Conservation (phyloP, 345 rosid species). For the Arabis hirsuta region DNA sequence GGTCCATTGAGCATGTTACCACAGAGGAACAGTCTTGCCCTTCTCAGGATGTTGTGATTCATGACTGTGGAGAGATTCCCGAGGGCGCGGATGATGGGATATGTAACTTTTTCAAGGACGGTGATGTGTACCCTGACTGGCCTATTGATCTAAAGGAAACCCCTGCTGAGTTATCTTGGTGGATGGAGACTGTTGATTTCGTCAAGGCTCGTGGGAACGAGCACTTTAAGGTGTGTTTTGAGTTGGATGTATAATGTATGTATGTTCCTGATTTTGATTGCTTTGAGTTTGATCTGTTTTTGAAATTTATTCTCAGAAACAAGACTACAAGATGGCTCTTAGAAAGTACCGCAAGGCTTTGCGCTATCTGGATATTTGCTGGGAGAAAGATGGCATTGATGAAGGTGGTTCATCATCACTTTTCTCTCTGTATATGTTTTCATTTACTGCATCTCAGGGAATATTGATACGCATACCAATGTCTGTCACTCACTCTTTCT, state of each 20-base stretch:
- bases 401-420: slow-evolving; percentile 57
- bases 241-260: background rate
- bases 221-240: slow-evolving; percentile 61
- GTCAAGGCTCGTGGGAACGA: slow-evolving; percentile 81
- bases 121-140: slow-evolving; percentile 92
- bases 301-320: slow-evolving; percentile 53
- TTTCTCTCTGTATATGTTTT: slow-evolving; percentile 2
- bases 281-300: background rate
- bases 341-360: slow-evolving; percentile 89
- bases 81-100: slow-evolving; percentile 83
- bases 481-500: background rate
- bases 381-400: slow-evolving; percentile 97
- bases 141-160: slow-evolving; percentile 77
- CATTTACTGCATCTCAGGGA: background rate
- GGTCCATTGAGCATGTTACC: slow-evolving; percentile 75
- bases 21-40: slow-evolving; percentile 64
- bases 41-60: slow-evolving; percentile 57
- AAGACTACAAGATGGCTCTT: slow-evolving; percentile 93
- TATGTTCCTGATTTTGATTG: background rate
- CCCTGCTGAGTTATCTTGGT: slow-evolving; percentile 77
- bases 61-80: slow-evolving; percentile 81
- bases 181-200: slow-evolving; percentile 83
- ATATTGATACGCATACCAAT: slow-evolving; percentile 7
- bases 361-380: slow-evolving; percentile 85
- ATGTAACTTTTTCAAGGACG: slow-evolving; percentile 80